Evolutionary conservation across 768 basidiomycete species (phyloP).

Genomic region (Hirschioporus abietinus): DNA sequence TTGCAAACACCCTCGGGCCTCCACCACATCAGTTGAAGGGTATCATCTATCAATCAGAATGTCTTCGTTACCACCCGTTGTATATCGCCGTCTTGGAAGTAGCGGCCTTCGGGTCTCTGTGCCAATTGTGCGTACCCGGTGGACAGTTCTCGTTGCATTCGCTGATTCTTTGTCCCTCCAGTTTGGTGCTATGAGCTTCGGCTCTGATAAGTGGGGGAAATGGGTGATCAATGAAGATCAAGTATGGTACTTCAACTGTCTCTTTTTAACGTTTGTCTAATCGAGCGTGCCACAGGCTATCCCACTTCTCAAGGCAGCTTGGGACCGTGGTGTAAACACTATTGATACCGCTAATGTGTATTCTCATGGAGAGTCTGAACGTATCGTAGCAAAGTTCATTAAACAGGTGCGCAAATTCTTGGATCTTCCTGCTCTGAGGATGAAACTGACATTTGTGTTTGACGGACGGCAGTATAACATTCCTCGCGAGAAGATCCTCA

Average conservation of each 20-base stretch:
- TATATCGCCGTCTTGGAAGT: constrained; percentile 16
- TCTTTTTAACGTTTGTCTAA: neutral
- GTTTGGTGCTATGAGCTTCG: constrained; percentile 24
- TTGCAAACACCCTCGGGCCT: neutral
- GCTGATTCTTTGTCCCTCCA: constrained; percentile 6
- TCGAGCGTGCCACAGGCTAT: constrained; percentile 3
- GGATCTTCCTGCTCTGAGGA: neutral
- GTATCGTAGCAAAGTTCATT: constrained; percentile 9
- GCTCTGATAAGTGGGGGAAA: constrained; percentile 15
- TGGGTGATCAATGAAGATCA: constrained; percentile 21
- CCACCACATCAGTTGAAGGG: neutral
- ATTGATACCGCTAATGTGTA: constrained; percentile 13
- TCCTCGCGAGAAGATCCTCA: constrained; percentile 27
- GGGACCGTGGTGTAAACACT: constrained; percentile 12
- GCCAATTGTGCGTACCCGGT: constrained; percentile 13
- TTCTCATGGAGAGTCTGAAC: constrained; percentile 11
- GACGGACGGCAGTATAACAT: constrained; percentile 21
- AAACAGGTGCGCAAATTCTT: constrained; percentile 5
- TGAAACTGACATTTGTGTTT: constrained; percentile 25
- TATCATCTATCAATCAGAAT: neutral
- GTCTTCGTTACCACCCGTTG: constrained; percentile 4
- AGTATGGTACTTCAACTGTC: neutral
- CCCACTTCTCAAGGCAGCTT: constrained; percentile 8
- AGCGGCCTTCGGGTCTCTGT: constrained; percentile 16
- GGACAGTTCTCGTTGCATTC: neutral